A percentile compares a stretch with the other conserved stretches of the same genome.
phyloP scores from a whole-genome alignment of 495 filamentous ascomycete genomes.

The Xylaria longipes region DNA sequence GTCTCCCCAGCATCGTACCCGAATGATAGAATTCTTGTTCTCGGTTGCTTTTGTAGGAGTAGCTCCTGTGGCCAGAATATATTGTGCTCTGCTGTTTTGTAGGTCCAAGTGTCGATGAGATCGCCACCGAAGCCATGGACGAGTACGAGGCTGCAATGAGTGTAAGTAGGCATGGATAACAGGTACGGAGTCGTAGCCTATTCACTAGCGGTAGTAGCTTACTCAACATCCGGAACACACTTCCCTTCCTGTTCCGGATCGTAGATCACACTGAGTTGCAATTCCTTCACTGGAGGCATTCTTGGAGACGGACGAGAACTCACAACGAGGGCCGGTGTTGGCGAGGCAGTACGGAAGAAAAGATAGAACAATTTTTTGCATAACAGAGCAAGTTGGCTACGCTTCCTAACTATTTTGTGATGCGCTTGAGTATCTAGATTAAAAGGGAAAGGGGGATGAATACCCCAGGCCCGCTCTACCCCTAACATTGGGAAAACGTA shows the following conservation, averaged over 20 bases:
- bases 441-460: not conserved
- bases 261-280: not conserved
- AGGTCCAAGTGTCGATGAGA: not conserved
- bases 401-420: too few relatives aligned
- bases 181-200: not conserved
- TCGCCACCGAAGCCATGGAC: not conserved
- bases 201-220: not conserved
- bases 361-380: not conserved
- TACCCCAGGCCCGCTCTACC: not conserved
- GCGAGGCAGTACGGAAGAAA: not conserved
- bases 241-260: not conserved
- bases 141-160: not conserved
- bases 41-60: not conserved
- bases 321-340: not conserved
- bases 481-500: not conserved
- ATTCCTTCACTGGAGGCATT: not conserved
- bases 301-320: not conserved
- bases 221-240: not conserved
- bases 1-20: not conserved
- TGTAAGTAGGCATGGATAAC: not conserved
- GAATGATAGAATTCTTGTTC: not conserved
- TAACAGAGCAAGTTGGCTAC: too few relatives aligned
- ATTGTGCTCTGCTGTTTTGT: not conserved
- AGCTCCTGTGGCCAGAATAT: not conserved
- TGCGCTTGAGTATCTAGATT: too few relatives aligned